These are phyloP conservation scores for Didymella exigua DNA, from an alignment of 2,329 filamentous ascomycete genomes.

Conservation along the genomic window DNA sequence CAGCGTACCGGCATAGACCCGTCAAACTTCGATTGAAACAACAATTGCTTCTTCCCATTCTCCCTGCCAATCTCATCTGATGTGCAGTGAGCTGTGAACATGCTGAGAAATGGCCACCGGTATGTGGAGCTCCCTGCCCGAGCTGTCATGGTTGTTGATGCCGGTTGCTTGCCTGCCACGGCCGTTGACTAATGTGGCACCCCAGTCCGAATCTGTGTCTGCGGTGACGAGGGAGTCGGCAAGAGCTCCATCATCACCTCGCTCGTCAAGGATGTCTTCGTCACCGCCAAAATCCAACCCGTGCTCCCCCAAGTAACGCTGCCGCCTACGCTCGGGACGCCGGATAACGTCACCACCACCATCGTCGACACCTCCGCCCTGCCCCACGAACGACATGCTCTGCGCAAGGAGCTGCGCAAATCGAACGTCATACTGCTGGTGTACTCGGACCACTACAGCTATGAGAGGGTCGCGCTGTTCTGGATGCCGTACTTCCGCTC, in stretches of 20 bases:
- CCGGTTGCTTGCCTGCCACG: slow-evolving; percentile 4
- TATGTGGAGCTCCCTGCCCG: slow-evolving; percentile 21
- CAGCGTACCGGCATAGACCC: slow-evolving; percentile 9
- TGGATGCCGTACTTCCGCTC: slow-evolving; percentile 99
- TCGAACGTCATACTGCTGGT: slow-evolving; percentile 96
- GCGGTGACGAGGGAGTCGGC: slow-evolving; percentile 80
- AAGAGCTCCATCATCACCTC: slow-evolving; percentile 75
- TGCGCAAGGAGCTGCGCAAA: slow-evolving; percentile 94
- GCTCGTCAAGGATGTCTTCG: slow-evolving; percentile 95
- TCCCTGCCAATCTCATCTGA: neutral
- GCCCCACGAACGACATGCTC: slow-evolving; percentile 86
- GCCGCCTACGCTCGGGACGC: slow-evolving; percentile 87
- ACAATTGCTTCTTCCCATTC: neutral
- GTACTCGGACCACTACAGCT: slow-evolving; percentile 98
- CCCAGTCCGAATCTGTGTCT: slow-evolving; percentile 88
- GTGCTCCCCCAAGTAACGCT: slow-evolving; percentile 95
- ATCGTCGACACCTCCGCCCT: slow-evolving; percentile 97
- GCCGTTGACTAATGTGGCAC: slow-evolving; percentile 9
- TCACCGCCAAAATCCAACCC: slow-evolving; percentile 92
- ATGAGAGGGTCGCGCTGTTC: slow-evolving; percentile 93
- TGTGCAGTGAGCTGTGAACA: slow-evolving; percentile 24
- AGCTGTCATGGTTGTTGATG: slow-evolving; percentile 1
- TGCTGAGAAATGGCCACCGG: slow-evolving; percentile 38
- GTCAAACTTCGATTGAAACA: neutral
- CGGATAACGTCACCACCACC: slow-evolving; percentile 95